Evolutionary conservation across 129 eudicot species (phyloP), one percentile per base, ranked within the genome.

Genomic region (Arctium minus): DNA sequence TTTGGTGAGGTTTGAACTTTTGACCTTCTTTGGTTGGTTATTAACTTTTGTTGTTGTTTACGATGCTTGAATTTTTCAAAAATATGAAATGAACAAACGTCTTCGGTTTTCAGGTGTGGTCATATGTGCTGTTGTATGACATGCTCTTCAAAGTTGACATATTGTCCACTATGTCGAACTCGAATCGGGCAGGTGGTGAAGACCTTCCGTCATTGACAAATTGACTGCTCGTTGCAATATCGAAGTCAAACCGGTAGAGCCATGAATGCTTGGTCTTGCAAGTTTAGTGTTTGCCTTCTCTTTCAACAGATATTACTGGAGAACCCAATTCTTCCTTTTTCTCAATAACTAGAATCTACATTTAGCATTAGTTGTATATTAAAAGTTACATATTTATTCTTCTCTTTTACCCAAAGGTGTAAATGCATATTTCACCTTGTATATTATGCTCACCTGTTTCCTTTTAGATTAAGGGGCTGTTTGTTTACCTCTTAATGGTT

Each of bases 51-150:
- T 22, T n/a, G 62, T 76, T 32, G 72, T 70, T 50, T 40, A 40
- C 48, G 18, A 64, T 77, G 22, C 30, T 73, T 30, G 40, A 18
- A 22, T 40, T 13, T 44, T 46, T 22, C 53, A 44, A 79, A 39
- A 74, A 38, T 69, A 68, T 35, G 27, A 56, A 77, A 44, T 46
- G 73, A 74, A 36, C 29, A 79, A 75, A 13, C 8, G 10, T 1
- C 50, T 60, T 76, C 81, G 81, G 60, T 76, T 82, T 86, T 81
- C 97, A 96, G 99, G 90, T 96, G 99, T 77, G 99, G 99, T 83
- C 99, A 96, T 82, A 93, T 93, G 99, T 92, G 97, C 88, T 93
- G 97, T 81, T 93, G 99, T 84, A 88, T 84, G 81, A 72, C 88
- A 33, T 93, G 99, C 83, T 93, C 98, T 46, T 92, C 98, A 38